phyloP scores from a whole-genome alignment of 1,284 basidiomycete species.

The Malassezia japonica region DNA sequence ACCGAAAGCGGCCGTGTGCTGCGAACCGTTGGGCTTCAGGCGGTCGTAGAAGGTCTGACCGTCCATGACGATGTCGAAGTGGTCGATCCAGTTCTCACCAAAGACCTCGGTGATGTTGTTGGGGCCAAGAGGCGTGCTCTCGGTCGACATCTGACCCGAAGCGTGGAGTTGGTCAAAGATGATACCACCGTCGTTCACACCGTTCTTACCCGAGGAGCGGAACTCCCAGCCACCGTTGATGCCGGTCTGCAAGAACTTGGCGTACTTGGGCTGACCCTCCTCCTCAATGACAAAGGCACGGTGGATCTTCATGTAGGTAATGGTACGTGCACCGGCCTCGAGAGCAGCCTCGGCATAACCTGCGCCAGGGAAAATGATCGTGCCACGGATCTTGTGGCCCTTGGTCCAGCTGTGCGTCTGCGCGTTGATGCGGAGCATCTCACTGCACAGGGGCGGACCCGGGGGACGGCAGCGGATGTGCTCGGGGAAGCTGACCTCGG shows the following conservation, averaged over 20 bases:
- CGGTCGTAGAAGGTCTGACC: conserved; percentile 18
- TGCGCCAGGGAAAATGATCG: conserved; percentile 20
- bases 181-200: conserved; percentile 13
- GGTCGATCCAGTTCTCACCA: conserved; percentile 14
- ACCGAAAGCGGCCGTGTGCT: conserved; percentile 18
- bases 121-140: conserved; percentile 13
- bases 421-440: conserved; percentile 15
- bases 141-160: conserved; percentile 12
- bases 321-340: conserved; percentile 17
- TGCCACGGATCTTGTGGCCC: conserved; percentile 22
- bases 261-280: conserved; percentile 17
- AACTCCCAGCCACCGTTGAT: conserved; percentile 18
- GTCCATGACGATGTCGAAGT: conserved; percentile 22
- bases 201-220: conserved; percentile 16
- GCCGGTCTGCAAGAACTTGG: conserved; percentile 13
- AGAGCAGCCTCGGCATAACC: conserved; percentile 17
- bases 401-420: conserved; percentile 20
- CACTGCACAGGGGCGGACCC: conserved; percentile 6
- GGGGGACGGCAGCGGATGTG: conserved; percentile 9
- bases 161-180: conserved; percentile 19
- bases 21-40: conserved; percentile 17
- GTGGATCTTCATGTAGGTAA: conserved; percentile 16
- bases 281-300: conserved; percentile 18
- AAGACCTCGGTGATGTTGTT: conserved; percentile 14
- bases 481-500: conserved; percentile 14